These are phyloP conservation scores for Nymphaea thermarum DNA, from an alignment of 164 flowering plant species.

Conservation along the genomic window DNA sequence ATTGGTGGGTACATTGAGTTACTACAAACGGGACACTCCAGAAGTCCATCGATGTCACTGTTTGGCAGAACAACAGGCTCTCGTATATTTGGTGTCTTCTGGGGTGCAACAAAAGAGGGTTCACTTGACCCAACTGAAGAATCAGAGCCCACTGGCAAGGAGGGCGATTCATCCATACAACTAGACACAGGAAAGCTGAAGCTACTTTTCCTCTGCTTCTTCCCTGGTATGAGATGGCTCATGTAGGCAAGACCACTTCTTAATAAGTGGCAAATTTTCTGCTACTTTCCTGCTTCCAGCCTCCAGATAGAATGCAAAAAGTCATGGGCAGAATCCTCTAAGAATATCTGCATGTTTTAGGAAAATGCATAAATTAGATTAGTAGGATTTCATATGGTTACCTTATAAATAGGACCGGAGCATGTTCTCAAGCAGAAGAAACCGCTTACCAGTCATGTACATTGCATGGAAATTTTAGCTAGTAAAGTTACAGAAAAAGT, in stretches of 20 bases:
- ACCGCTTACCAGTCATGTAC: too few species aligned
- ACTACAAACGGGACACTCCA: constrained; percentile 21
- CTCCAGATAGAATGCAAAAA: too few species aligned
- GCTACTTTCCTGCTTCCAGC: too few species aligned
- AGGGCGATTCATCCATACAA: constrained; percentile 11
- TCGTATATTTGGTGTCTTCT: constrained; percentile 9
- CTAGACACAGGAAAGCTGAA: neutral
- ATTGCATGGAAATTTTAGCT: too few species aligned
- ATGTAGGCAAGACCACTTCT: neutral
- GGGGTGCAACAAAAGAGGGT: constrained; percentile 2
- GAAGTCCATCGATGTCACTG: constrained; percentile 13
- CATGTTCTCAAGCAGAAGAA: too few species aligned
- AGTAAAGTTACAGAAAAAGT: too few species aligned
- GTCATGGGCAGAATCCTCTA: too few species aligned
- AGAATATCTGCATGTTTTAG: too few species aligned
- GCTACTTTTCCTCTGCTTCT: constrained; percentile 1
- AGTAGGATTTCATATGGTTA: too few species aligned
- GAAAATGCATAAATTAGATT: too few species aligned
- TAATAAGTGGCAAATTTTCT: too few species aligned
- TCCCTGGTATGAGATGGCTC: constrained; percentile 6
- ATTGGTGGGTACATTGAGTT: constrained; percentile 23
- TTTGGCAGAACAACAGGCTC: constrained; percentile 9
- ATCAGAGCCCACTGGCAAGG: constrained; percentile 6
- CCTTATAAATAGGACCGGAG: too few species aligned
- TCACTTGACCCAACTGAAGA: constrained; percentile 5